Base-by-base conservation (phyloP, 1,284 basidiomycete species). In the Peniophora sp. region DNA sequence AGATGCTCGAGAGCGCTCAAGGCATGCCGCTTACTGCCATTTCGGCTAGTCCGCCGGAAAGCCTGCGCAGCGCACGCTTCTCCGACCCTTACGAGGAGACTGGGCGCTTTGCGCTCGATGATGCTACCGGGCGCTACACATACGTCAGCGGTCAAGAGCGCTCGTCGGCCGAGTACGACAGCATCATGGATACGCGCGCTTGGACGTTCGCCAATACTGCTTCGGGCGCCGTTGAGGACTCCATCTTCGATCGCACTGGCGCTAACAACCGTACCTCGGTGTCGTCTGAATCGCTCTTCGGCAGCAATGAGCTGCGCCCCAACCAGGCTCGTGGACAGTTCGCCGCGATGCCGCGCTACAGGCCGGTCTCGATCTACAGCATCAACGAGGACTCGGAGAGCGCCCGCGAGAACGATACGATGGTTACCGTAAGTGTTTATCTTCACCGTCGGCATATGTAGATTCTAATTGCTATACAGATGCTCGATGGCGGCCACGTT, bases 1-100 rank as follows among this genome's bases (percentile, higher is more conserved):
- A 92, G 72, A 92, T 93, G 90, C 90, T 93, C 59, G 80, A 86
- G 24, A 77, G 71, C 17, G 69, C 69, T n/a, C 70, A 67, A 15
- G 76, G 75, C 3, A 73, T 78, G 51, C 78, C 83, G 0, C 71
- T 91, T 24, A 64, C 74, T 0, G 72, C 85, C 0, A 90, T 91
- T 56, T 78, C 82, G 1, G 86, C 79, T 0, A 88, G 85, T 0
- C 85, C 86, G 2, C 62, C 74, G 10, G 74, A 74, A 39, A 75
- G 74, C 49, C 60, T 63, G 15, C 56, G 62, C 17, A 65, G 65
- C 52, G 56, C 58, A 37, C 47, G 47, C 39, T 47, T 57, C 17
- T n/a, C 39, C 6, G 54, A 41, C 24, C 27, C 27, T 12, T 32
- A 32, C 12, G 27, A 32, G 27, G 27, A 32, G 27, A 32, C 27